Conservation (phyloP, 2,329 filamentous ascomycete species). For the Aureobasidium leucospermi region DNA sequence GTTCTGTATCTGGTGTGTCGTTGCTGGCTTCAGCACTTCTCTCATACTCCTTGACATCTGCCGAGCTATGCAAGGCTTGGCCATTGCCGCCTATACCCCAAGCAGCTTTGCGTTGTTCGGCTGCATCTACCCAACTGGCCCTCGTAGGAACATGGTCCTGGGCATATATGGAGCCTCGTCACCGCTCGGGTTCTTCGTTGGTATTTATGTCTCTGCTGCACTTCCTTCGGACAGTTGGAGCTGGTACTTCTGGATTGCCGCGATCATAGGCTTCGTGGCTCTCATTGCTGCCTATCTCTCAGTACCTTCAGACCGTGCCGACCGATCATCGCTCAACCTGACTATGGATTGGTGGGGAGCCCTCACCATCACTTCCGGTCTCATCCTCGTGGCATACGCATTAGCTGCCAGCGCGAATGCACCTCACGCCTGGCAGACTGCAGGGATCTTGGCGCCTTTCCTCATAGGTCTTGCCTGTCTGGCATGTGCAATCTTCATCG, state of each 20-base stretch:
- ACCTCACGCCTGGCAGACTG: conserved; percentile 21
- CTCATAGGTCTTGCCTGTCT: conserved; percentile 23
- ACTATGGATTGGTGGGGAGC: conserved; percentile 32
- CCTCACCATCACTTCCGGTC: conserved; percentile 27
- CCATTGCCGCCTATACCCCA: conserved; percentile 30
- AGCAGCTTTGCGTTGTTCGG: conserved; percentile 29
- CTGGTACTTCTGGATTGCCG: conserved; percentile 31
- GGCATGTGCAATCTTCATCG: conserved; percentile 25
- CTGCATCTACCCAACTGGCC: conserved; percentile 25
- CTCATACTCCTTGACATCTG: conserved; percentile 25
- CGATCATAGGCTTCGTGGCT: conserved; percentile 23
- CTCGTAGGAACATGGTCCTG: conserved; percentile 27
- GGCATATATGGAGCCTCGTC: conserved; percentile 31
- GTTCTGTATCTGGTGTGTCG: conserved; percentile 28
- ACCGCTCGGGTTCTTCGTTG: conserved; percentile 30
- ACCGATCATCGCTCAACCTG: conserved; percentile 24
- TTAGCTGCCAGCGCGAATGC: conserved; percentile 27
- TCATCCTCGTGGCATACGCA: conserved; percentile 29
- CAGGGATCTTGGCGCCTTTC: conserved; percentile 25
- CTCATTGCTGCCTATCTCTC: conserved; percentile 26
- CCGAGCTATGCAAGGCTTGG: conserved; percentile 31
- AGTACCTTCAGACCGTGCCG: conserved; percentile 26
- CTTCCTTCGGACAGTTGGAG: conserved; percentile 20
- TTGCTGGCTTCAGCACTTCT: conserved; percentile 25
- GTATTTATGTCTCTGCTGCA: conserved; percentile 27